Evolutionary conservation across 768 basidiomycete species (phyloP), one percentile per base, ranked within the genome.

Genomic region (Panellus pusillus): DNA sequence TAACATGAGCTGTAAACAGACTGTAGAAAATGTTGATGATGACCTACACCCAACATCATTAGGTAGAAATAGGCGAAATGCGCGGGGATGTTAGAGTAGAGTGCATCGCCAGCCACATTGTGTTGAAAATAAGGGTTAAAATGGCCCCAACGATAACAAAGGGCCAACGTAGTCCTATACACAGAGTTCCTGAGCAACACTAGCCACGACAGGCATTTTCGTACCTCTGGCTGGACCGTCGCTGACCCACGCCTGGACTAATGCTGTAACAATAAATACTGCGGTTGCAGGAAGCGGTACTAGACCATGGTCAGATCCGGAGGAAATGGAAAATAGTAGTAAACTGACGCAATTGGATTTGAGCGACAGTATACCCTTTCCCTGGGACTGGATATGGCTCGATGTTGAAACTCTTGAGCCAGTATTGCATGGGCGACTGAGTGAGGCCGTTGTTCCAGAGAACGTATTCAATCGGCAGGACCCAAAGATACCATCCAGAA

Each of bases 21-120:
- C 6, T 15, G 27, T 44, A 20, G 44, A 38, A 41, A 41, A 28
- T 9, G n/a, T 36, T 35, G 28, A 7, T 28, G n/a, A 36, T 2
- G 15, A 58, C 61, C 17, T 27, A 61, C 61, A 3, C 61, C 61
- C 15, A 61, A 50, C 12, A 31, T 48, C 61, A 58, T 55, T 2
- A 61, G 40, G 40, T 61, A 61, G 43, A 58, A 61, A 50, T 58
- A 58, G 11, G 54, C 61, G 32, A 61, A 61, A 58, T 61, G 61
- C 5, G 50, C 61, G 1, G 24, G 50, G 29, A 61, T 55, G 39
- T 53, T 43, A n/a, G 43, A 43, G 15, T 59, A 61, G 6, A 61
- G 31, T 11, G 61, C 53, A 61, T 47, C n/a, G 46, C 4, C 2
- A 58, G 54, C 57, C 56, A 61, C 18, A 44, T 45, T 6, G 36